Evolutionary conservation across 176 grass and related monocot genomes (phyloP), one percentile per base, ranked within the genome.

Genomic region (Saccharum officinarum): DNA sequence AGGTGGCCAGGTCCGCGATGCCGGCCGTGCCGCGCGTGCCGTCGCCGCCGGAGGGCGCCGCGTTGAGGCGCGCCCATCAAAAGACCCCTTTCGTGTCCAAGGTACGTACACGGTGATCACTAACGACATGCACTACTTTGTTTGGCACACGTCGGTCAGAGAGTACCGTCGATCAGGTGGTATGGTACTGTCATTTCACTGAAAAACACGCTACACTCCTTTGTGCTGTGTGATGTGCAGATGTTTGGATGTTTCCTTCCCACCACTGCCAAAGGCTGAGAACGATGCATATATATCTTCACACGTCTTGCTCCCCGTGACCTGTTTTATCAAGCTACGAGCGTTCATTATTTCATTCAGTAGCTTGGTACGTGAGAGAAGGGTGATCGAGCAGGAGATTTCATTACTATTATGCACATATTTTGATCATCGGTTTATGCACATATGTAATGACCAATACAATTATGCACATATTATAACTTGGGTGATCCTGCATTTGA

Each of bases 161-260:
- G 16, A 6, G 17, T 54, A 18, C 10, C 28, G 11, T 3, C 44
- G 6, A 9, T 36, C 30, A 67, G 30, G 12, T 30, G 4, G 1
- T n/a, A 4, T 30, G 4, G 5, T 23, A 60, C 23, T 7, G 18
- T 12, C n/a, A 26, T 12, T 14, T 44, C 42, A 23, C 8, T 66
- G 14, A 20, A 16, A 26, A 33, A 5, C 5, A 5, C 5, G 0
- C 31, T 8, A 0, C 5, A 4, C 5, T 18, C 11, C n/a, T 10
- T 2, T 4, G 25, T 6, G 17, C 2, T 7, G 34, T 7, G 34
- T 33, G 39, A 66, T 31, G 25, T 25, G 67, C 84, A 90, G 89
- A 80, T 90, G 89, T 90, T 90, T 30, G 84, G 84, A 1, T 90
- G 89, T 34, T 90, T 90, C 47, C n/a, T 8, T 33, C 75, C 84